Percentiles rank a stretch among this genome's conserved stretches.
phyloP scores from a whole-genome alignment of 2,329 filamentous ascomycete genomes.

The Stachybotrys chlorohalonatus region DNA sequence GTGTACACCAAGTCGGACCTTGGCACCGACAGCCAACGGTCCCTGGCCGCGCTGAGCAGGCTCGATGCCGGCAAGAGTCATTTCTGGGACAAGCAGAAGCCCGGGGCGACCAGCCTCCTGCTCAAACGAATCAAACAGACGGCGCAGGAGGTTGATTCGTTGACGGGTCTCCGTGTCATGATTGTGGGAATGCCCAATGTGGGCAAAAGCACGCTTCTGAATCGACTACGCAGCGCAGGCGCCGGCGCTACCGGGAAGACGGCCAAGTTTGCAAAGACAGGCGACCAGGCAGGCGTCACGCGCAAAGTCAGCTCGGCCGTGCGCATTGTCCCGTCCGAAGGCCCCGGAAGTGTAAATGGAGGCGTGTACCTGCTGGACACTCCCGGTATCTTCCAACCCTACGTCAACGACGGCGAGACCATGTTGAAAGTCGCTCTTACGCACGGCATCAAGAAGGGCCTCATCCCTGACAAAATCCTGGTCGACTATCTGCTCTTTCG shows the following conservation, averaged over 20 bases:
- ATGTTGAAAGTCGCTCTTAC: conserved; percentile 96
- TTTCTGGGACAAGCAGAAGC: conserved; percentile 35
- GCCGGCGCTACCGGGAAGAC: conserved; percentile 42
- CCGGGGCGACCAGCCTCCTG: conserved; percentile 25
- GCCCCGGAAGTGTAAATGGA: conserved; percentile 33
- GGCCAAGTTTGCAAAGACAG: conserved; percentile 68
- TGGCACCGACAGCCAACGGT: conserved; percentile 30
- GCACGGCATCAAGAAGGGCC: conserved; percentile 81
- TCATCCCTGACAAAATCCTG: conserved; percentile 68
- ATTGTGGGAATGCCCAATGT: conserved; percentile 98
- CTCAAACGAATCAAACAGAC: conserved; percentile 25
- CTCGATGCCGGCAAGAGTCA: conserved; percentile 22
- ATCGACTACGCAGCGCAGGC: conserved; percentile 66
- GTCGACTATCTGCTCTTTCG: conserved; percentile 87
- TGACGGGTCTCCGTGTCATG: conserved; percentile 79
- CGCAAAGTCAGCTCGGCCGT: conserved; percentile 76
- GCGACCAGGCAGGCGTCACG: conserved; percentile 82
- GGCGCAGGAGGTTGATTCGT: conserved; percentile 32
- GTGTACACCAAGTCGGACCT: conserved; percentile 90
- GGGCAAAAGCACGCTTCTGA: conserved; percentile 91
- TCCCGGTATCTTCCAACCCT: conserved; percentile 90
- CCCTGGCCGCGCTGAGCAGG: conserved; percentile 18
- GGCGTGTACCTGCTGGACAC: conserved; percentile 85
- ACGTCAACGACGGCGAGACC: conserved; percentile 71
- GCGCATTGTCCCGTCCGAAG: conserved; percentile 51